phyloP scores from a whole-genome alignment of 352 stramenopile genomes.

The Phytophthora agathidicida region DNA sequence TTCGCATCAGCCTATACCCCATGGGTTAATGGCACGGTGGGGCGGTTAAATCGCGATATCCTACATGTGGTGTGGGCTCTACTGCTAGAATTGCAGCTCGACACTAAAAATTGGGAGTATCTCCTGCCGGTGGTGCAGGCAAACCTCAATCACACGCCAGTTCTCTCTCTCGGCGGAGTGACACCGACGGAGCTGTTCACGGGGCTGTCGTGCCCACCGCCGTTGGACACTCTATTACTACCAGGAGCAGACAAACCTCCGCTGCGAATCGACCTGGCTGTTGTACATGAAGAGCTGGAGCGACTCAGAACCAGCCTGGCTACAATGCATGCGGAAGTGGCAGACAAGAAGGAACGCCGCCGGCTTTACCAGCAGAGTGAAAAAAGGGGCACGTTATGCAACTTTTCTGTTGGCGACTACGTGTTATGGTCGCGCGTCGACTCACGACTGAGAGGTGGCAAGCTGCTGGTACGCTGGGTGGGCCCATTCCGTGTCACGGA shows the following conservation, averaged over 20 bases:
- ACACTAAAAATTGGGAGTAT: constrained; percentile 14
- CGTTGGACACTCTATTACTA: too few species aligned
- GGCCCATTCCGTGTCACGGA: constrained; percentile 15
- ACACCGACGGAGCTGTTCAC: constrained; percentile 21
- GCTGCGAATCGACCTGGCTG: background rate
- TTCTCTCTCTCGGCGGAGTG: background rate
- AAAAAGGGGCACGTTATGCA: constrained; percentile 12
- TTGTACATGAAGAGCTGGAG: background rate
- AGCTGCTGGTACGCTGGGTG: constrained; percentile 17
- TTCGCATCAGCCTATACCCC: constrained; percentile 15
- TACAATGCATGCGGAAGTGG: constrained; percentile 1
- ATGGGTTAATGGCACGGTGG: too few species aligned
- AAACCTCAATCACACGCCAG: constrained; percentile 25
- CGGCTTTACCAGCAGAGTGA: constrained; percentile 4
- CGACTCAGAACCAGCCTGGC: background rate
- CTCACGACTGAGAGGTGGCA: constrained; percentile 2
- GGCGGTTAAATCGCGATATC: constrained; percentile 24
- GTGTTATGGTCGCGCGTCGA: constrained; percentile 25
- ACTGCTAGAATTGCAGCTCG: constrained; percentile 12
- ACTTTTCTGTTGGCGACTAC: constrained; percentile 19
- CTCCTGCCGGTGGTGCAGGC: constrained; percentile 19
- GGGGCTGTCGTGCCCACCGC: too few species aligned
- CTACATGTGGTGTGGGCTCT: constrained; percentile 14
- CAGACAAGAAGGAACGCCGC: constrained; percentile 10
- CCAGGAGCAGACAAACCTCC: background rate